Evolutionary conservation across 345 rosid species (phyloP).

Genomic region (Kernera saxatilis): DNA sequence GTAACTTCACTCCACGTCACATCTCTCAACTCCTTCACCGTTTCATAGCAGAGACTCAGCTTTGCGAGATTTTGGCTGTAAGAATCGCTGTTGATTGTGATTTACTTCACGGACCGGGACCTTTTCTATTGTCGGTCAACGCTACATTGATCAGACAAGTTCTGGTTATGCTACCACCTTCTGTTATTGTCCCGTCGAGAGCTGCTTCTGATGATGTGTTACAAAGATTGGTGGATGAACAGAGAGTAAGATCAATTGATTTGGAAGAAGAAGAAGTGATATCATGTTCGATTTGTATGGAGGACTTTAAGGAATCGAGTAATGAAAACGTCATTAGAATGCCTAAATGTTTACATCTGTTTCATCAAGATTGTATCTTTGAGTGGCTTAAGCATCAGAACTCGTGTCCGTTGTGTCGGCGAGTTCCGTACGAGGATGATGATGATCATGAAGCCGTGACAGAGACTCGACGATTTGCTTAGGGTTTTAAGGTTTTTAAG

Average conservation of each 20-base stretch:
- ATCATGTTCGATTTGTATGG: background rate
- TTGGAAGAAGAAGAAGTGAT: background rate
- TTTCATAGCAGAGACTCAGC: too few relatives aligned
- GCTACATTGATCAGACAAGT: background rate
- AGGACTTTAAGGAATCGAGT: too few relatives aligned
- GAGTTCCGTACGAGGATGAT: background rate
- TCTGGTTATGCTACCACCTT: background rate
- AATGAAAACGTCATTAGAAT: background rate
- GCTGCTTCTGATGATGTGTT: background rate
- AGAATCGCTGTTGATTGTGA: background rate
- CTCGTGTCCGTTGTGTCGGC: background rate
- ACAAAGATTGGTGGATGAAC: background rate
- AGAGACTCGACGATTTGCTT: background rate
- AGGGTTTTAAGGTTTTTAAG: background rate
- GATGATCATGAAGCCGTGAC: background rate
- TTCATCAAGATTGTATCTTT: conserved; percentile 10
- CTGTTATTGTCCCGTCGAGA: background rate
- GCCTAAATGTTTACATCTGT: conserved; percentile 11
- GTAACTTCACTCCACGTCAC: background rate
- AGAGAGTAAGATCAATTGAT: background rate
- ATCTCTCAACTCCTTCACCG: background rate
- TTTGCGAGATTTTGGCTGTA: too few relatives aligned
- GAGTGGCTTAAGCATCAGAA: background rate
- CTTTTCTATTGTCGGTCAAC: background rate
- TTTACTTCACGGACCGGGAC: background rate